Evolutionary conservation across 2,329 filamentous ascomycete species (phyloP).

Genomic region (Ophiocordyceps camponoti-leonardi): DNA sequence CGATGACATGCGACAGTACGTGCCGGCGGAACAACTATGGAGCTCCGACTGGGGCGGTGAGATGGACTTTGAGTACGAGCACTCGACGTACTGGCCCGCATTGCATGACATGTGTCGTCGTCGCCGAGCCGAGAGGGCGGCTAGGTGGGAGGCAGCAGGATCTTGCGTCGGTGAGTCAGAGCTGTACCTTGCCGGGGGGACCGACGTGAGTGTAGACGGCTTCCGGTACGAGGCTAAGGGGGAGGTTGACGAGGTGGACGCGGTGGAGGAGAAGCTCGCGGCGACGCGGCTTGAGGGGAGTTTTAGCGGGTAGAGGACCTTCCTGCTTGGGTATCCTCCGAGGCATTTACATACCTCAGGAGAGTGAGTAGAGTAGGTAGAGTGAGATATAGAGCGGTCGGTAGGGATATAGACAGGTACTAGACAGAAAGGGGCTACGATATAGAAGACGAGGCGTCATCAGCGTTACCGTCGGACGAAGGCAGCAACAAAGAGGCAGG

Average conservation of each 20-base stretch:
- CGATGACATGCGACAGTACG: slow-evolving; percentile 69
- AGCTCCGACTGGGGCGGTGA: slow-evolving; percentile 57
- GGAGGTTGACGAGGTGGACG: slow-evolving; percentile 5
- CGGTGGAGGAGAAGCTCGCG: slow-evolving; percentile 11
- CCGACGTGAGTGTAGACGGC: slow-evolving; percentile 16
- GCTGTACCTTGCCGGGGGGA: slow-evolving; percentile 59
- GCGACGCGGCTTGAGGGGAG: slow-evolving; percentile 1
- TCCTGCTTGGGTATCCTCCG: too few species aligned
- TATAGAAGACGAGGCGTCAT: too few species aligned
- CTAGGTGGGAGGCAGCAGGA: slow-evolving; percentile 66
- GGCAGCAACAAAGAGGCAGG: too few species aligned
- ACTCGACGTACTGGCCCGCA: slow-evolving; percentile 76
- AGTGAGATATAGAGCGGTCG: too few species aligned
- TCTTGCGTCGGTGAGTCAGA: slow-evolving; percentile 76
- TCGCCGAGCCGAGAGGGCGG: slow-evolving; percentile 41
- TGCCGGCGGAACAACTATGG: slow-evolving; percentile 71
- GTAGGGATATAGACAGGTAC: too few species aligned
- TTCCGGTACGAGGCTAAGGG: slow-evolving; percentile 9
- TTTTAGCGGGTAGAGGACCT: not conserved
- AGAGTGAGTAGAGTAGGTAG: too few species aligned
- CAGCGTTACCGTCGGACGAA: too few species aligned
- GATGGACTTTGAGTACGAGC: slow-evolving; percentile 83
- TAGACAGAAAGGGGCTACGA: too few species aligned
- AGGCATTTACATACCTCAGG: too few species aligned
- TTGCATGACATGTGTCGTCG: slow-evolving; percentile 54